A percentile compares a stretch with the other conserved stretches of the same genome.
These are phyloP conservation scores for Xylariaceae sp. DNA, from an alignment of 2,329 filamentous ascomycete genomes.

Conservation along the genomic window DNA sequence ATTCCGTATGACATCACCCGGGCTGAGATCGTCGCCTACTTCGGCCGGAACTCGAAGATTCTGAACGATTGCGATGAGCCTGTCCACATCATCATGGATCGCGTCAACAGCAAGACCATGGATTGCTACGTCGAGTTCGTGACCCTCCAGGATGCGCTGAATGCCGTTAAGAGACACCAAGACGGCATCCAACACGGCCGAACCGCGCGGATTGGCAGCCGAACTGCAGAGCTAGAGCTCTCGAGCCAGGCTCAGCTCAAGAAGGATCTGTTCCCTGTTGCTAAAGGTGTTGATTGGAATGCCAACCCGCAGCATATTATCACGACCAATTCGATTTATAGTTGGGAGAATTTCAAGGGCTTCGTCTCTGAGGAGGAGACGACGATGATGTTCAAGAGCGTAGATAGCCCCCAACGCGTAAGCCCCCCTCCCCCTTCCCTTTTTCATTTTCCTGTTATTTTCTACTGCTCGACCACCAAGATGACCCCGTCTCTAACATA, in stretches of 20 bases:
- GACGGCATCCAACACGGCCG: conserved; percentile 33
- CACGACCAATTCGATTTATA: conserved; percentile 37
- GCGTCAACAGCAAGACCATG: conserved; percentile 48
- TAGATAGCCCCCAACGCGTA: conserved; percentile 64
- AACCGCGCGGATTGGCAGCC: conserved; percentile 56
- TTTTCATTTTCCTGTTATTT: no score
- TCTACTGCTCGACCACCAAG: conserved; percentile 11
- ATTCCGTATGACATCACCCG: conserved; percentile 47
- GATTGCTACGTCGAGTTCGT: conserved; percentile 50
- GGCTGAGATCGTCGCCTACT: conserved; percentile 47
- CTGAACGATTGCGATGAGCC: conserved; percentile 46
- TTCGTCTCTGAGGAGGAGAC: conserved; percentile 66
- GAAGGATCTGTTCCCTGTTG: conserved; percentile 63
- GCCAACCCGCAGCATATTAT: conserved; percentile 43
- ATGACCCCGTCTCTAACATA: conserved; percentile 9
- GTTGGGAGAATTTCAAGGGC: conserved; percentile 59
- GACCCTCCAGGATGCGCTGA: conserved; percentile 53
- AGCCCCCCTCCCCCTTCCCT: conserved; percentile 37
- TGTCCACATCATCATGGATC: conserved; percentile 53
- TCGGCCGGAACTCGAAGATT: conserved; percentile 46
- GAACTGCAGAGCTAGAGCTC: conserved; percentile 59
- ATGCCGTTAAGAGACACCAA: conserved; percentile 53
- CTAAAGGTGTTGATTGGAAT: conserved; percentile 58
- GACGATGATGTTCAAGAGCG: conserved; percentile 65
- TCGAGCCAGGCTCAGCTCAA: conserved; percentile 61